Evolutionary conservation across 495 filamentous ascomycete species (phyloP).

Genomic region (Chaetomium cochliodes): DNA sequence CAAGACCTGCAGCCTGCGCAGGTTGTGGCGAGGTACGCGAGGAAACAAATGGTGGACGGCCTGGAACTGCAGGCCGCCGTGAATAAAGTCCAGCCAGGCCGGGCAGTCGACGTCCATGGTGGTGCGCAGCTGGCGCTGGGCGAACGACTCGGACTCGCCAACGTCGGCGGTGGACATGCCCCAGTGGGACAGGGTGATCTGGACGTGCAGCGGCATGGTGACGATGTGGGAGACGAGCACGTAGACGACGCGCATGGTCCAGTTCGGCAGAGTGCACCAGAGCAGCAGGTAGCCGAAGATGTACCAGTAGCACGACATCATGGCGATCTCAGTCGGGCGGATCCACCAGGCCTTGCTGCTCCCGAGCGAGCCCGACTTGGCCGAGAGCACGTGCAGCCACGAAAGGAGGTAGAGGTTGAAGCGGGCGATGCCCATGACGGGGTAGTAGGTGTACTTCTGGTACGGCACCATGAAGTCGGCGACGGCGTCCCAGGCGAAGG

Average conservation of each 20-base stretch:
- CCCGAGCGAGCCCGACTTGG: conserved; percentile 35
- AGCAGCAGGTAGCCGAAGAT: conserved; percentile 67
- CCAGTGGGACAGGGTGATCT: conserved; percentile 96
- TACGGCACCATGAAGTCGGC: conserved; percentile 71
- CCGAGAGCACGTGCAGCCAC: conserved; percentile 75
- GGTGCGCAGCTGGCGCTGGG: conserved; percentile 93
- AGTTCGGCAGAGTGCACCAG: conserved; percentile 64
- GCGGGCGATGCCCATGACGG: conserved; percentile 76
- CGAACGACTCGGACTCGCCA: conserved; percentile 82
- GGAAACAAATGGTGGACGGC: conserved; percentile 93
- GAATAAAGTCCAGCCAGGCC: conserved; percentile 93
- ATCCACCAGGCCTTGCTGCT: conserved; percentile 69
- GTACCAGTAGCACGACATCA: conserved; percentile 95
- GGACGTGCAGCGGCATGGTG: conserved; percentile 83
- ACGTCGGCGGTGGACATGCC: conserved; percentile 93
- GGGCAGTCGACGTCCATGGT: conserved; percentile 98
- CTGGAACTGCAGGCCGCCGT: conserved; percentile 96
- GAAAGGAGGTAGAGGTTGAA: conserved; percentile 88
- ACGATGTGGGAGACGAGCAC: conserved; percentile 84
- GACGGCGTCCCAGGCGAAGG: conserved; percentile 78
- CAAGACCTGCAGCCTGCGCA: conserved; percentile 75
- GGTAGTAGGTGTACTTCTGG: conserved; percentile 84
- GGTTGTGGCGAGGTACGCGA: conserved; percentile 88
- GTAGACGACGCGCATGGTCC: conserved; percentile 66
- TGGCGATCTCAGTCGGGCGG: conserved; percentile 79